phyloP scores from a whole-genome alignment of 2,329 filamentous ascomycete genomes.

The Madurella mycetomatis region DNA sequence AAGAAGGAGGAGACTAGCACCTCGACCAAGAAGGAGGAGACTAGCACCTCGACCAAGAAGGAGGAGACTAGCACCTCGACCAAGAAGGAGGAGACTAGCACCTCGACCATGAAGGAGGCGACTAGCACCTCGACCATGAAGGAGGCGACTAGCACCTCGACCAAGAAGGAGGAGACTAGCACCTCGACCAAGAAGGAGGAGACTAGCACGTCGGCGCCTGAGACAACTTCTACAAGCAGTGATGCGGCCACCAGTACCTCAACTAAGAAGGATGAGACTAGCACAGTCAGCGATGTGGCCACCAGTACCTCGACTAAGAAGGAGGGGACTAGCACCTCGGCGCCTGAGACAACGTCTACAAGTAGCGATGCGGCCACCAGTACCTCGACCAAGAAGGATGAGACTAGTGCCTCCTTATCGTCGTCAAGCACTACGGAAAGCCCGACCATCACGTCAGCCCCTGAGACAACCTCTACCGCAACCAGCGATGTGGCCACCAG shows the following conservation, averaged over 20 bases:
- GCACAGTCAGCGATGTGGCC: neutral
- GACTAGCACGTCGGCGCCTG: too few species aligned
- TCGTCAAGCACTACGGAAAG: neutral
- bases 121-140: too few species aligned
- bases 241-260: neutral
- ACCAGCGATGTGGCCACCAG: constrained; percentile 9
- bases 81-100: too few species aligned
- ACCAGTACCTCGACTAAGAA: too few species aligned
- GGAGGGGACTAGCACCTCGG: neutral
- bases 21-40: too few species aligned
- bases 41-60: too few species aligned
- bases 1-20: too few species aligned
- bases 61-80: too few species aligned
- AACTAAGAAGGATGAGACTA: neutral
- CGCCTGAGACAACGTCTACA: neutral
- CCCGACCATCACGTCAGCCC: neutral
- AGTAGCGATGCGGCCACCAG: too few species aligned
- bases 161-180: neutral
- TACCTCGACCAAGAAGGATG: neutral
- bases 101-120: too few species aligned
- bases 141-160: neutral
- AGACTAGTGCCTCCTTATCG: neutral
- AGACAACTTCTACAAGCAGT: neutral
- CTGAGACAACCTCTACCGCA: constrained; percentile 6
- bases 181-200: too few species aligned